Evolutionary conservation across 1,284 basidiomycete genomes (phyloP), one percentile per base, ranked within the genome.

Genomic region (Hymenochaete sp.): DNA sequence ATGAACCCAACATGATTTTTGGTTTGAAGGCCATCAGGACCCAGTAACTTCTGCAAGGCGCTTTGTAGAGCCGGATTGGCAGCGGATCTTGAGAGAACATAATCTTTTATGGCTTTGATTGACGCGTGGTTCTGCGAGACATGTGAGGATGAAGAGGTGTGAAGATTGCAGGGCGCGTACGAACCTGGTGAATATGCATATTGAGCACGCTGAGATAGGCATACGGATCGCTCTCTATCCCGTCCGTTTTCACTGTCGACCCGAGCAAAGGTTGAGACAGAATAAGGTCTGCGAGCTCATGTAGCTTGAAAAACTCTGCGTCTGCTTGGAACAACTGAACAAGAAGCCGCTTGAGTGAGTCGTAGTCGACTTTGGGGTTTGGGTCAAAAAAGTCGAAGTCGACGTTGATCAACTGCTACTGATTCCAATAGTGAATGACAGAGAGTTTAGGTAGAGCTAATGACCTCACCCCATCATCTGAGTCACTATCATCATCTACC

Each of bases 321-420:
- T 95, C 92, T n/a, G 75, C 67, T 48, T 85, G 79, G 53, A 95
- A 81, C 6, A 92, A 79, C 62, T 95, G 92, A 0, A 65, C 65
- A 2, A 93, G 64, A 3, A 96, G 73, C 0, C 85, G 75, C 57
- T 92, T 90, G 59, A 93, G 67, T 1, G 89, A 87, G 52, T 86
- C 79, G 63, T 85, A 93, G 67, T 97, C 92, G 50, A 89, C 72
- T 38, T 73, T 72, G 1, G 84, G 75, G 55, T 88, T 82, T 3
- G 89, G 78, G 62, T 88, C 82, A 71, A 88, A 91, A 62, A 93
- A 96, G 56, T 93, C 91, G 59, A 96, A 95, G 58, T 89, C 82
- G 56, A 96, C 85, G 62, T 95, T 77, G 59, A 87, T 70, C 64
- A 81, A 68, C 61, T 69, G 71, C 74, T 77, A 64, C 62, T 66